Evolutionary conservation across 1,284 basidiomycete species (phyloP), one percentile per base, ranked within the genome.

Genomic region (Rhodotorula mucilaginosa): DNA sequence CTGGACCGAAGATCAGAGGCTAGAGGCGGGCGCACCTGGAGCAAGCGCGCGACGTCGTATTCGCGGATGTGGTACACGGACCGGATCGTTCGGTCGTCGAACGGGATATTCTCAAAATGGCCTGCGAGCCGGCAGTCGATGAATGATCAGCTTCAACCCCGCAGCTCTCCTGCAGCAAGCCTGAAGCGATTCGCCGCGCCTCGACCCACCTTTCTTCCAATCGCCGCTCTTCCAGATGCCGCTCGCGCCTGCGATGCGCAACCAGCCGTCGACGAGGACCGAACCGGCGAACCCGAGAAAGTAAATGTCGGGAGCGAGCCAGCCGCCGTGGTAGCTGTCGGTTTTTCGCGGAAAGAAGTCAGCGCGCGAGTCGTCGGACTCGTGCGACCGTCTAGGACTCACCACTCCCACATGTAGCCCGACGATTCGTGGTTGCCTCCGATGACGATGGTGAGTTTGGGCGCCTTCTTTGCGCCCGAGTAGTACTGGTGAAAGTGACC

Each of bases 351-450:
- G 18, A 54, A n/a, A 7, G 26, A 23, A 23, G 60, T 59, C 34
- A 63, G 52, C 48, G 18, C 34, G 6, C 34, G 34, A 2, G 34
- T 34, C 34, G 34, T 34, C 34, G 34, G 34, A 34, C 6, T 34
- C 34, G 34, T 34, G 34, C 34, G 34, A 34, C 34, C 34, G 34
- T 34, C 34, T 8, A 23, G 39, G 54, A 79, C 91, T 82, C 79
- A 94, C 89, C 97, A 83, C 80, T 99, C 97, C 90, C 92, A 95
- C 83, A 99, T 86, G 81, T 98, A 97, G 79, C 94, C 97, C 67
- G 92, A 95, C 6, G 93, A 93, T 82, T 99, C 96, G 80, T 99
- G 96, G 80, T 99, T 99, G 8, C 97, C 97, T 29, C 97, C 97
- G 78, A 99, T 97, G 64, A 98, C 88, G 47, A 99, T 84, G 0